Base-by-base conservation (phyloP, 208 protist genomes). In the Herpetomonas tarakana region DNA sequence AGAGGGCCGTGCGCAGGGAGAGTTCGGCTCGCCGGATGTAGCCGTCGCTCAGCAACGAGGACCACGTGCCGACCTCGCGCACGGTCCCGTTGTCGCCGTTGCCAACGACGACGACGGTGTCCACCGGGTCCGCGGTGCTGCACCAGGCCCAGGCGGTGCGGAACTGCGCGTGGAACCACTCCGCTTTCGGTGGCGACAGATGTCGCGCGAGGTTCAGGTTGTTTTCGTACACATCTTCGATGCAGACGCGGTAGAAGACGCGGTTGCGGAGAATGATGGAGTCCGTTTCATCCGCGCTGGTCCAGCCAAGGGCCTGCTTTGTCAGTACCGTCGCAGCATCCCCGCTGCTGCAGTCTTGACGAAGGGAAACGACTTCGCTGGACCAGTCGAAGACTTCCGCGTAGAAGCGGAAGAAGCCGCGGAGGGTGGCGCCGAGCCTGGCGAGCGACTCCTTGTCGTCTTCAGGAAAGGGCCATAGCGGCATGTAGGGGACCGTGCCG, bases 151-250 rank as follows among this genome's bases (percentile, higher is more conserved):
- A 28, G 18, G 79, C 86, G 7, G 56, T 60, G 1, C 70, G 58
- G 65, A 91, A 88, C 78, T 94, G 86, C 52, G 65, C 31, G 28
- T 62, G 52, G 27, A 93, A 67, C 75, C 92, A 93, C 11, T 12
- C 50, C 19, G 63, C 61, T 60, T 92, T 94, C 3, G 65, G 52
- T 0, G 66, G 68, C 7, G 72, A 71, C 12, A 92, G 71, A 52
- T 94, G 88, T 0, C 88, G 68, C 2, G 69, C 84, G 11, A 90
- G 65, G 62, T 92, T 89, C 12, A 92, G 65, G 49, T 91, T 45
- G 9, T 86, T 70, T 44, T 94, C 88, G 64, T 92, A 94, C 21
- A 78, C 68, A 54, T 94, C 88, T 38, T 92, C 84, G 53, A 94
- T 91, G 62, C 74, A 92, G 29, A 92, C 62, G 38, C 64, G 44